Base-by-base conservation (phyloP, 176 grass and related monocot species). In the Typha latifolia region DNA sequence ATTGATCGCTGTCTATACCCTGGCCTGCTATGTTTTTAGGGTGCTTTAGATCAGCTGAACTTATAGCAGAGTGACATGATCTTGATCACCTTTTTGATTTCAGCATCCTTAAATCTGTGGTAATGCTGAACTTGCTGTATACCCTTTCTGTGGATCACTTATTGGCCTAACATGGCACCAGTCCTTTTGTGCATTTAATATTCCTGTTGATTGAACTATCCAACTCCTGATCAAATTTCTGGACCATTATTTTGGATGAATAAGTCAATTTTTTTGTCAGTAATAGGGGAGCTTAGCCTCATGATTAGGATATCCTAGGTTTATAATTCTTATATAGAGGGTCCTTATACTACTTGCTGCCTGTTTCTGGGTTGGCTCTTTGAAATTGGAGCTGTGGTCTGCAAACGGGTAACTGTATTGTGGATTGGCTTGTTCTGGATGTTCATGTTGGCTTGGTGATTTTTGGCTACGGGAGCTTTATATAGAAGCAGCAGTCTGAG, bases 281-380 rank as follows among this genome's bases (percentile, higher is more conserved):
- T 43, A 43, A 10, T 43, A 43, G 37, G 37, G 37, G 37, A 2
- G 7, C 5, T 9, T 10, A 43, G 37, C 37, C 7, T 43, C 37
- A 10, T 43, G 37, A 43, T 43, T 43, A 43, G 37, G 37, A 43
- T 43, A 43, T 10, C 37, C 37, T 43, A 43, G 37, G 7, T 43
- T 43, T 43, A 43, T 59, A 9, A 59, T 22, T 21, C 5, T 19
- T 12, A 79, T 57, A 63, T 67, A 67, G 31, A 77, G 78, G 63
- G 18, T 86, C 53, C 88, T 96, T 89, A 91, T 78, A 78, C 81
- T 82, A 88, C 70, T 96, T 91, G 86, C 64, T 89, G 69, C 82
- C 74, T 91, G 66, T 96, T 86, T 91, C 69, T 91, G 90, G 87
- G 92, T 73, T 91, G 93, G 88, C 93, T 96, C 93, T 91, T 88